Evolutionary conservation across 352 stramenopile species (phyloP).

Genomic region (Globisporangium canariense): DNA sequence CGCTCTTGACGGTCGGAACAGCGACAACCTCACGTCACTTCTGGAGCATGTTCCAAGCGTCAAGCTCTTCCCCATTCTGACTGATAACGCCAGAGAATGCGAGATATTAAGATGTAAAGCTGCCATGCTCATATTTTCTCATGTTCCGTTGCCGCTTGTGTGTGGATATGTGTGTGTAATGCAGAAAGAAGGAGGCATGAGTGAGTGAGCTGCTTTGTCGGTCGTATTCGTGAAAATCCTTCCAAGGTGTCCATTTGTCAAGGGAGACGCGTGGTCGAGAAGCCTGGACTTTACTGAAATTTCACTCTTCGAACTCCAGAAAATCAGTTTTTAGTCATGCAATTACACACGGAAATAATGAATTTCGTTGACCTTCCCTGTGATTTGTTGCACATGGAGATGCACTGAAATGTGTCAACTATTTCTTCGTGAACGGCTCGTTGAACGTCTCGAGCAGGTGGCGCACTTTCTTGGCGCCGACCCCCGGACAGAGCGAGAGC

Average conservation of each 20-base stretch:
- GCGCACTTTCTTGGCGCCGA: constrained; percentile 94
- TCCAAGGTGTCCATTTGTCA: constrained; percentile 1
- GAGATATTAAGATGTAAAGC: constrained; percentile 6
- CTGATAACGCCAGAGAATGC: constrained; percentile 1
- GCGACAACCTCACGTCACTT: constrained; percentile 3
- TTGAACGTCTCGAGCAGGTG: constrained; percentile 93
- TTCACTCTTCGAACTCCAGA: too few species aligned
- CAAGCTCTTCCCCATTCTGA: not conserved
- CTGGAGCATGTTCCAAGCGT: constrained; percentile 13
- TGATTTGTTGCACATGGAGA: not conserved
- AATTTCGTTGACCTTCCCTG: not conserved
- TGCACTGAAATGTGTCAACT: constrained; percentile 3
- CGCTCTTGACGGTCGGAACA: constrained; percentile 6
- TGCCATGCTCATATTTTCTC: constrained; percentile 11
- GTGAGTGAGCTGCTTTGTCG: not conserved
- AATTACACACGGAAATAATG: not conserved
- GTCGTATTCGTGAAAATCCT: not conserved
- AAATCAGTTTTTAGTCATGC: too few species aligned
- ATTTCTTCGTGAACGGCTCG: constrained; percentile 87
- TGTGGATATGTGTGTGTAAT: constrained; percentile 1
- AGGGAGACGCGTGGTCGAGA: not conserved
- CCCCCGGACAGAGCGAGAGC: constrained; percentile 90
- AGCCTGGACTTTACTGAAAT: not conserved
- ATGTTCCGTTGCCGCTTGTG: not conserved
- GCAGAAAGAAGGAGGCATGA: constrained; percentile 19